Percentiles rank a stretch among this genome's conserved stretches.
phyloP scores from a whole-genome alignment of 176 grass and related monocot genomes.

The Zoysia japonica region DNA sequence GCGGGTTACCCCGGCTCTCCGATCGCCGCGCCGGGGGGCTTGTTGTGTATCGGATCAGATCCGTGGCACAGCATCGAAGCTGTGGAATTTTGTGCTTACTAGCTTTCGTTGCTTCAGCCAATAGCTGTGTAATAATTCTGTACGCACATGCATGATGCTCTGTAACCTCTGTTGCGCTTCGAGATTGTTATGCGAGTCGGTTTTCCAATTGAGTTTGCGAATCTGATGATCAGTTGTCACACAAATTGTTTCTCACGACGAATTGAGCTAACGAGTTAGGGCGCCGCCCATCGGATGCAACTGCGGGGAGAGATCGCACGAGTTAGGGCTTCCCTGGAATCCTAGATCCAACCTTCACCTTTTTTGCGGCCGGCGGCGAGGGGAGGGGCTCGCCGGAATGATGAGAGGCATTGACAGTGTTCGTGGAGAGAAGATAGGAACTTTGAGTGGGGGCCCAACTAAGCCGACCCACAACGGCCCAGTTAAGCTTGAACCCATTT shows the following conservation, averaged over 20 bases:
- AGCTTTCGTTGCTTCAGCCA: neutral
- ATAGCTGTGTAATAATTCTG: neutral
- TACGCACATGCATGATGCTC: neutral
- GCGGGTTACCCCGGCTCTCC: neutral
- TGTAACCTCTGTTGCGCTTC: neutral
- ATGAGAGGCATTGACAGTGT: too few relatives aligned
- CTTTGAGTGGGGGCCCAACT: neutral
- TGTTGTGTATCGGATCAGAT: neutral
- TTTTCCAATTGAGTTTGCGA: neutral
- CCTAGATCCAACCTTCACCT: too few relatives aligned
- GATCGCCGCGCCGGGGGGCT: neutral
- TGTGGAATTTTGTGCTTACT: neutral
- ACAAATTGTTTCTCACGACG: too few relatives aligned
- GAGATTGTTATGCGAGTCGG: neutral
- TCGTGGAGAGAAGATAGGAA: too few relatives aligned
- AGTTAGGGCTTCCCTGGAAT: too few relatives aligned
- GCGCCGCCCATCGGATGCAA: too few relatives aligned
- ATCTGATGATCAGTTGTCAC: neutral
- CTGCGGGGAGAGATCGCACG: too few relatives aligned
- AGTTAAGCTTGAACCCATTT: neutral
- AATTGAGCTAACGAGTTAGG: too few relatives aligned
- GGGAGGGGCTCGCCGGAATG: too few relatives aligned
- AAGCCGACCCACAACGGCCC: neutral
- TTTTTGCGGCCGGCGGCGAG: too few relatives aligned
- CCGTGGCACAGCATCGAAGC: neutral